phyloP scores from a whole-genome alignment of 768 basidiomycete species.

The Termitomyces sp. region DNA sequence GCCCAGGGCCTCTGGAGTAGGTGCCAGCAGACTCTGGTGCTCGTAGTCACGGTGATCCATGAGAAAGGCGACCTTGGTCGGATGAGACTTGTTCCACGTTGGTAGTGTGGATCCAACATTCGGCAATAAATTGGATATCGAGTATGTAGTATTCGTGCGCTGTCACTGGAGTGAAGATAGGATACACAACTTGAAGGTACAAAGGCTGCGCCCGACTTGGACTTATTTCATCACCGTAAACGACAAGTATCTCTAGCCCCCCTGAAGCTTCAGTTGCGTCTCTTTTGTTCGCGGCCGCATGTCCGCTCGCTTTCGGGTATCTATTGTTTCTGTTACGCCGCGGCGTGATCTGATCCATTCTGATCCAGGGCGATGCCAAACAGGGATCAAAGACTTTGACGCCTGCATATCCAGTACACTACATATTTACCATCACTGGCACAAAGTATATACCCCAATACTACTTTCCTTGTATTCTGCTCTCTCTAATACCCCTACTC shows the following conservation, averaged over 20 bases:
- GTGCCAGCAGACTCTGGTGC: conserved; percentile 46
- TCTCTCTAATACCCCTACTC: conserved; percentile 32
- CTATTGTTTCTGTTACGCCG: conserved; percentile 19
- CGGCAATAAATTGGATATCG: not conserved
- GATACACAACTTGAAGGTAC: not conserved
- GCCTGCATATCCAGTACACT: not conserved
- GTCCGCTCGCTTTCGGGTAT: conserved; percentile 11
- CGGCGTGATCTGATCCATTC: not conserved
- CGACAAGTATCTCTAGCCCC: not conserved
- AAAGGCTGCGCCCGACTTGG: not conserved
- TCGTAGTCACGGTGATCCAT: conserved; percentile 41
- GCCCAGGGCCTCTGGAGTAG: conserved; percentile 55
- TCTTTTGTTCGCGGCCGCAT: conserved; percentile 21
- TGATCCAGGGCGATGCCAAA: conserved; percentile 17
- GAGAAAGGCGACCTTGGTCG: not conserved
- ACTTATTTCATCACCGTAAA: not conserved
- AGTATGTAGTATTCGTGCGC: not conserved
- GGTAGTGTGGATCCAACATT: not conserved
- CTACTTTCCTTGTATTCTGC: conserved; percentile 36
- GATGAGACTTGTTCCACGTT: not conserved
- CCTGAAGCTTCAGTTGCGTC: not conserved
- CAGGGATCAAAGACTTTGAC: conserved; percentile 24
- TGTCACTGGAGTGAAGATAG: not conserved
- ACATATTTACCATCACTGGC: conserved; percentile 17
- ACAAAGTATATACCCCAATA: conserved; percentile 27